Conservation (phyloP, 768 basidiomycete genomes). For the Auricularia auricula-judae region DNA sequence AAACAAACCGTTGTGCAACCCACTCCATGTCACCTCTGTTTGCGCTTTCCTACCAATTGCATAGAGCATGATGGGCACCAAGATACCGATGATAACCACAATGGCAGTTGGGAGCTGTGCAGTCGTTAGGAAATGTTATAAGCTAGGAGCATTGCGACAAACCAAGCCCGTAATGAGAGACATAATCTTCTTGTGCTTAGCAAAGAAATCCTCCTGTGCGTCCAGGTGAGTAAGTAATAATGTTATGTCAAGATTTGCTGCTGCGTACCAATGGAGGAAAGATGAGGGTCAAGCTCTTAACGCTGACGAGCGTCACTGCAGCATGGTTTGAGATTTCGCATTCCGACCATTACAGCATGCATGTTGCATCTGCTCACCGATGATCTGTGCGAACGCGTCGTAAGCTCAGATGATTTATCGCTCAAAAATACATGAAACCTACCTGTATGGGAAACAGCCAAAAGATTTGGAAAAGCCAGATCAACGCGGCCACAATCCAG, state of each 20-base stretch:
- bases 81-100: constrained; percentile 28
- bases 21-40: constrained; percentile 26
- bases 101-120: constrained; percentile 25
- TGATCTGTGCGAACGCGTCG: too few relatives aligned
- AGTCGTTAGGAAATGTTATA: constrained; percentile 12
- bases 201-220: not conserved
- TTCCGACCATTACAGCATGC: not conserved
- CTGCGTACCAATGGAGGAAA: not conserved
- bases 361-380: too few relatives aligned
- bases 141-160: constrained; percentile 8
- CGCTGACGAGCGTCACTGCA: not conserved
- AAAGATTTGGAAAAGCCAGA: not conserved
- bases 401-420: too few relatives aligned
- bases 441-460: not conserved
- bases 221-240: not conserved
- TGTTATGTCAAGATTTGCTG: not conserved
- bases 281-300: not conserved
- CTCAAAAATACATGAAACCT: not conserved
- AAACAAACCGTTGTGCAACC: constrained; percentile 21
- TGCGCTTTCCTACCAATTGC: constrained; percentile 28
- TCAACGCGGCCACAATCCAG: not conserved
- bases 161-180: constrained; percentile 13
- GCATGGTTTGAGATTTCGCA: not conserved
- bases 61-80: constrained; percentile 26
- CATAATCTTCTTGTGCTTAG: constrained; percentile 7